Percentiles rank a stretch among this genome's conserved stretches.
These are phyloP conservation scores for Annulohypoxylon stygium DNA, from an alignment of 495 filamentous ascomycete genomes.

Conservation along the genomic window DNA sequence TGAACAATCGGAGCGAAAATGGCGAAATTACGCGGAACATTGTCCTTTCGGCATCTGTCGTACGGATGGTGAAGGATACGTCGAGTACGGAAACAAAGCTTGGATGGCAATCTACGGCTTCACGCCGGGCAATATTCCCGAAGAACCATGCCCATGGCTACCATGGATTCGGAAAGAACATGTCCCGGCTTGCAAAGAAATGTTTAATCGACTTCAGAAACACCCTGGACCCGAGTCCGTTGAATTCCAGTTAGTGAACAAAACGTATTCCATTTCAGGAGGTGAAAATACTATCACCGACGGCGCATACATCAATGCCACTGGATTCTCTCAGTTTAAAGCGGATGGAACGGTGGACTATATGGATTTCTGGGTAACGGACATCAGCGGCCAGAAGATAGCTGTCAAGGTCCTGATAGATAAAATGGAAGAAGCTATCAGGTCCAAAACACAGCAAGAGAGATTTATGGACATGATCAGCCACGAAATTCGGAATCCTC, in stretches of 20 bases:
- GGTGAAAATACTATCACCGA: constrained; percentile 39
- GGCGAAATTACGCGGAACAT: constrained; percentile 76
- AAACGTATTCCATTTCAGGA: constrained; percentile 38
- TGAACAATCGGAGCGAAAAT: constrained; percentile 72
- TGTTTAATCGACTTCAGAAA: constrained; percentile 31
- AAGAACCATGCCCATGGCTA: constrained; percentile 35
- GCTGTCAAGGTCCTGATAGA: constrained; percentile 53
- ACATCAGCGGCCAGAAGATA: constrained; percentile 60
- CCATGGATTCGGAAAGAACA: constrained; percentile 40
- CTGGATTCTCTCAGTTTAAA: constrained; percentile 51
- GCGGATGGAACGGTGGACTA: constrained; percentile 57
- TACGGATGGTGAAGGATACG: constrained; percentile 67
- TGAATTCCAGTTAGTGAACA: constrained; percentile 39
- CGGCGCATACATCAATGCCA: constrained; percentile 32
- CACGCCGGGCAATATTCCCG: neutral
- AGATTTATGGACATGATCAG: constrained; percentile 83
- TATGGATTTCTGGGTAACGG: constrained; percentile 55
- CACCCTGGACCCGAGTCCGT: constrained; percentile 30
- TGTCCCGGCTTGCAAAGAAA: constrained; percentile 22
- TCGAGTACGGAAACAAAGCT: constrained; percentile 75
- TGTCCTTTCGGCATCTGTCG: constrained; percentile 77
- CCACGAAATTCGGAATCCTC: constrained; percentile 81
- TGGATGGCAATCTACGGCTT: constrained; percentile 62
- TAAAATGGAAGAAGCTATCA: constrained; percentile 58
- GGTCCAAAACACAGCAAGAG: constrained; percentile 69